These are phyloP conservation scores for Acanthamoeba healyi DNA, from an alignment of 208 protist species.

Conservation along the genomic window DNA sequence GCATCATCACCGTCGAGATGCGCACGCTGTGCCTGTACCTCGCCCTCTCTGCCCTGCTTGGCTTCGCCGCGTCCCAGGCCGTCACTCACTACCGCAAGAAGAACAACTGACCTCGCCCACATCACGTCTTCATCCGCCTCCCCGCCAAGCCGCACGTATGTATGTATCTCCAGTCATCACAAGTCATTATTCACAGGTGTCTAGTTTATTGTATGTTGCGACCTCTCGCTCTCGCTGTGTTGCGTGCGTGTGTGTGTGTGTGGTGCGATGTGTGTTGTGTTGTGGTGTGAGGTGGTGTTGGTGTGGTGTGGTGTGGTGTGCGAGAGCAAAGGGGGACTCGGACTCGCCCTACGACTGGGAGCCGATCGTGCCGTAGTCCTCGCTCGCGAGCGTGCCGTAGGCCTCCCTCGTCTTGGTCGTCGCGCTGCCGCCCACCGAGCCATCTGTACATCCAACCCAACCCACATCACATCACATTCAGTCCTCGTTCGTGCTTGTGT, in stretches of 20 bases:
- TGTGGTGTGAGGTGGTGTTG: not conserved
- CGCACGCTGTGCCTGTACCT: not conserved
- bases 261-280: no score
- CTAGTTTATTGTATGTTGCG: no score
- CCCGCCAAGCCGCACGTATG: no score
- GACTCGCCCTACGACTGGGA: not conserved
- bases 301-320: not conserved
- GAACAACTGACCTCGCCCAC: not conserved
- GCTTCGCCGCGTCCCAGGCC: constrained; percentile 8
- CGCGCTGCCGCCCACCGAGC: constrained; percentile 37
- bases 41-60: not conserved
- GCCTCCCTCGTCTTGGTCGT: constrained; percentile 37
- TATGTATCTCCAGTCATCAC: no score
- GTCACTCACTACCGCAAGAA: constrained; percentile 51
- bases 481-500: no score
- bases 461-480: no score
- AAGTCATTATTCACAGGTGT: no score
- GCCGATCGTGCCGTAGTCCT: constrained; percentile 67
- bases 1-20: not conserved
- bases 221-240: no score
- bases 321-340: not conserved
- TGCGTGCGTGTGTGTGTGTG: no score
- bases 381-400: constrained; percentile 15
- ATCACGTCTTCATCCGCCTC: no score
- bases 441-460: not conserved